Conservation (phyloP, 2,329 filamentous ascomycete genomes). For the Pseudohalonectria lignicola region DNA sequence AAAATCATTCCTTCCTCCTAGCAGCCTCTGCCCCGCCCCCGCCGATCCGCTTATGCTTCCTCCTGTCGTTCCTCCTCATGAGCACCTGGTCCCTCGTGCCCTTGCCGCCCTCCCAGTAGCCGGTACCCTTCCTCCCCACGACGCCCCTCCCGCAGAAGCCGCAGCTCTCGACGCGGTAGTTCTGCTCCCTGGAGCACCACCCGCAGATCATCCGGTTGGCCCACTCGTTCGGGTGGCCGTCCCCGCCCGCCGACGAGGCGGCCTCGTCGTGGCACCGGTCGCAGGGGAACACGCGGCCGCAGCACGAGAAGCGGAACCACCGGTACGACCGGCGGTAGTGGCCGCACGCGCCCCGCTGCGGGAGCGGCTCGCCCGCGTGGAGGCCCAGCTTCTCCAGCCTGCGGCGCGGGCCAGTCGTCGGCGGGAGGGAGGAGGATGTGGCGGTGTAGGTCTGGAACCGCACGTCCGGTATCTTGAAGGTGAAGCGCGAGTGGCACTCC, state of each 20-base stretch:
- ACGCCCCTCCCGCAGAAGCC: slow-evolving; percentile 60
- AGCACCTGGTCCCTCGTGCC: slow-evolving; percentile 60
- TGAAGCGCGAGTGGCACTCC: slow-evolving; percentile 70
- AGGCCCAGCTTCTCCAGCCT: slow-evolving; percentile 44
- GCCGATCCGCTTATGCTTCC: slow-evolving; percentile 57
- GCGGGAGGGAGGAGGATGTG: slow-evolving; percentile 18
- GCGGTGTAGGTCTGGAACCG: slow-evolving; percentile 65
- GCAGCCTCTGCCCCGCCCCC: slow-evolving; percentile 10
- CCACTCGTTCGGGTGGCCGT: slow-evolving; percentile 68
- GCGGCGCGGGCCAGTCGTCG: slow-evolving; percentile 26
- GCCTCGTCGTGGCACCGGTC: slow-evolving; percentile 64
- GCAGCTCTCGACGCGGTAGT: slow-evolving; percentile 67
- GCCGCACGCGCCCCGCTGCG: slow-evolving; percentile 38
- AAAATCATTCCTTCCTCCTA: not conserved
- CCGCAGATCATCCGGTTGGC: slow-evolving; percentile 78
- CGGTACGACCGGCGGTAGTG: slow-evolving; percentile 50
- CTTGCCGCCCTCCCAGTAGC: slow-evolving; percentile 83
- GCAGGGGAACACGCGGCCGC: slow-evolving; percentile 46
- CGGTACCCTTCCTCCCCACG: slow-evolving; percentile 51
- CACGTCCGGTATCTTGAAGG: slow-evolving; percentile 66
- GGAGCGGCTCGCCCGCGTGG: slow-evolving; percentile 44
- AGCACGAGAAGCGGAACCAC: slow-evolving; percentile 58
- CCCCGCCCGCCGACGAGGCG: slow-evolving; percentile 15
- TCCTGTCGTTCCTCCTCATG: slow-evolving; percentile 69
- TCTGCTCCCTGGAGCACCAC: slow-evolving; percentile 70